Evolutionary conservation across 164 flowering plant species (phyloP).

Genomic region (Paratinospora sagittata): DNA sequence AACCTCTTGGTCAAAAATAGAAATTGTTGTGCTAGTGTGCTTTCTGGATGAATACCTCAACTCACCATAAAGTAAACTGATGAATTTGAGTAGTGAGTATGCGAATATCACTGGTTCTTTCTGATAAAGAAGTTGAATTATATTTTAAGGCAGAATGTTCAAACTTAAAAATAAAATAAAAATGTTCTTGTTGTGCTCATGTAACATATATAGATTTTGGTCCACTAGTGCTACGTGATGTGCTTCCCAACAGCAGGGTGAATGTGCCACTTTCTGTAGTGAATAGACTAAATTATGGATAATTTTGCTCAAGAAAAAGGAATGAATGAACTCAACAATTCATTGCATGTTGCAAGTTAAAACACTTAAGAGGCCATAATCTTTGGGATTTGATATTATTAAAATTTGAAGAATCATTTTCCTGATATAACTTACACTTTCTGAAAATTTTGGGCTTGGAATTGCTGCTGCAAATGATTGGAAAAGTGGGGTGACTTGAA

Average conservation of each 20-base stretch:
- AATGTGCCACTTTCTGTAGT: background rate
- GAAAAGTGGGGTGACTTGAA: constrained; percentile 74
- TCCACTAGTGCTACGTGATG: background rate
- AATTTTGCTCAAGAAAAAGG: background rate
- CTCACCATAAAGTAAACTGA: no score
- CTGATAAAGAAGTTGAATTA: background rate
- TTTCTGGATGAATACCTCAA: background rate
- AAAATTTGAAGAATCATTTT: background rate
- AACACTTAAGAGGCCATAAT: constrained; percentile 14
- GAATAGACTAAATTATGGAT: background rate
- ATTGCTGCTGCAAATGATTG: constrained; percentile 71
- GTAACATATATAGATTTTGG: background rate
- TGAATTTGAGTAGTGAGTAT: no score
- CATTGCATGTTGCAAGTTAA: background rate
- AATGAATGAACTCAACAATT: background rate
- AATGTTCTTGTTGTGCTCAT: no score
- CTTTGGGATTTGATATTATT: constrained; percentile 1
- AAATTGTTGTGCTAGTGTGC: background rate
- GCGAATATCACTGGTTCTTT: no score
- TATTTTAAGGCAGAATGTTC: background rate
- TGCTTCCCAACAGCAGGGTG: no score
- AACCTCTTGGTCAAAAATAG: background rate
- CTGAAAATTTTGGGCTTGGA: constrained; percentile 88
- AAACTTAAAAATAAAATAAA: background rate
- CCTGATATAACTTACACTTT: constrained; percentile 62